phyloP scores from a whole-genome alignment of 2,329 filamentous ascomycete genomes.

The Metarhizium album region DNA sequence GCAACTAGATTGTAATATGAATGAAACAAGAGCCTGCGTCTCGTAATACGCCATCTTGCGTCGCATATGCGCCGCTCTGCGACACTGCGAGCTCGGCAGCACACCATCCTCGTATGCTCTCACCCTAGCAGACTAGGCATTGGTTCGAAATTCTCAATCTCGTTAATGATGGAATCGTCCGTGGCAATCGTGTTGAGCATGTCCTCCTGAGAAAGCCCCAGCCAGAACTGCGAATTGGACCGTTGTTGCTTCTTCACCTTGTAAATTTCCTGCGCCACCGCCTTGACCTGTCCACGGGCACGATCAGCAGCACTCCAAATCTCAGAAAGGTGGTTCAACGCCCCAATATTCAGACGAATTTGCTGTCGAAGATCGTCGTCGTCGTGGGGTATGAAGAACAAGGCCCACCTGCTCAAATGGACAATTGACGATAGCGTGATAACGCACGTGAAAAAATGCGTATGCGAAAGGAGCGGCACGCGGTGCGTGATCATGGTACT shows the following conservation, averaged over 20 bases:
- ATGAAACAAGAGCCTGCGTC: too few relatives aligned
- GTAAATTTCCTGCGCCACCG: slow-evolving; percentile 69
- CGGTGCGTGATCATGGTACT: slow-evolving; percentile 66
- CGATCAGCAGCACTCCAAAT: slow-evolving; percentile 64
- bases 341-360: slow-evolving; percentile 69
- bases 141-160: slow-evolving; percentile 34
- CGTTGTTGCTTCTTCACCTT: slow-evolving; percentile 45
- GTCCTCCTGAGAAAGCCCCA: slow-evolving; percentile 42
- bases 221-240: slow-evolving; percentile 42
- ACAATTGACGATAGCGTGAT: slow-evolving; percentile 71
- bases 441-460: slow-evolving; percentile 74
- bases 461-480: slow-evolving; percentile 60
- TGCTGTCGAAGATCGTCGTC: slow-evolving; percentile 61
- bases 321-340: slow-evolving; percentile 55
- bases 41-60: too few relatives aligned
- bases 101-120: background rate
- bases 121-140: slow-evolving; percentile 12
- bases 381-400: slow-evolving; percentile 48
- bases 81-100: background rate
- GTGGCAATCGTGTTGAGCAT: slow-evolving; percentile 43
- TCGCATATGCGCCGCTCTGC: too few relatives aligned
- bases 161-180: slow-evolving; percentile 48
- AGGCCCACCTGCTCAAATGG: slow-evolving; percentile 68
- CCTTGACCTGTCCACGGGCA: slow-evolving; percentile 63
- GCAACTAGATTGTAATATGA: too few relatives aligned